A percentile compares a stretch with the other conserved stretches of the same genome.
Evolutionary conservation across 768 basidiomycete species (phyloP).

Genomic region (Hortiboletus campestris): DNA sequence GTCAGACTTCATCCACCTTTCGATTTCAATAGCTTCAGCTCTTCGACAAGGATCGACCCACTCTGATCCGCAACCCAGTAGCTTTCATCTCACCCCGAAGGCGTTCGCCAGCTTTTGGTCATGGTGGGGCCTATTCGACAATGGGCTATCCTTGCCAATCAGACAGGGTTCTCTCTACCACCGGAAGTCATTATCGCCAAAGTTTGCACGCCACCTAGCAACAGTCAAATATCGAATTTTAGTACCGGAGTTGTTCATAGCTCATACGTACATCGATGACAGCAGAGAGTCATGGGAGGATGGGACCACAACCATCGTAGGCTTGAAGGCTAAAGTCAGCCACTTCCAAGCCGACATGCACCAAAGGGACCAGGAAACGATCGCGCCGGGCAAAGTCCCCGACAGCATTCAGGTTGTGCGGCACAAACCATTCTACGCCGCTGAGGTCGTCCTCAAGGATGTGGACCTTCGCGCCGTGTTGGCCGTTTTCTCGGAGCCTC

Average conservation of each 20-base stretch:
- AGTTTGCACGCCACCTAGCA: constrained; percentile 84
- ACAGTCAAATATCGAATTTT: constrained; percentile 89
- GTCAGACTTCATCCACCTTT: constrained; percentile 91
- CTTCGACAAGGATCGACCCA: constrained; percentile 32
- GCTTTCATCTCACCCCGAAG: constrained; percentile 82
- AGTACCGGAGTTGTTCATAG: constrained; percentile 75
- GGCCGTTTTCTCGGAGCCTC: constrained; percentile 73
- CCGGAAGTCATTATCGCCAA: constrained; percentile 68
- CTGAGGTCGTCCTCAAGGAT: constrained; percentile 76
- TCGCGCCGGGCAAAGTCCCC: constrained; percentile 53
- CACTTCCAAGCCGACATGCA: constrained; percentile 89
- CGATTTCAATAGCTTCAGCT: constrained; percentile 77
- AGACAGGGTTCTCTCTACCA: constrained; percentile 86
- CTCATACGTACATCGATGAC: constrained; percentile 85
- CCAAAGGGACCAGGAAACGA: constrained; percentile 82
- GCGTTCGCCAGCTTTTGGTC: constrained; percentile 87
- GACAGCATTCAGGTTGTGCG: constrained; percentile 58
- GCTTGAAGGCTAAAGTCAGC: constrained; percentile 80
- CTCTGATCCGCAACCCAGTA: constrained; percentile 47
- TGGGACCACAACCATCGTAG: constrained; percentile 77
- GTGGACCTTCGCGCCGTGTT: constrained; percentile 74
- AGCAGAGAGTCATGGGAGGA: constrained; percentile 75
- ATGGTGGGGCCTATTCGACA: constrained; percentile 88
- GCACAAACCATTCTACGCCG: constrained; percentile 85
- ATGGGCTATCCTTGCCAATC: constrained; percentile 74